Evolutionary conservation across 441 rosid genomes (phyloP).

Genomic region (Daphne laureola): DNA sequence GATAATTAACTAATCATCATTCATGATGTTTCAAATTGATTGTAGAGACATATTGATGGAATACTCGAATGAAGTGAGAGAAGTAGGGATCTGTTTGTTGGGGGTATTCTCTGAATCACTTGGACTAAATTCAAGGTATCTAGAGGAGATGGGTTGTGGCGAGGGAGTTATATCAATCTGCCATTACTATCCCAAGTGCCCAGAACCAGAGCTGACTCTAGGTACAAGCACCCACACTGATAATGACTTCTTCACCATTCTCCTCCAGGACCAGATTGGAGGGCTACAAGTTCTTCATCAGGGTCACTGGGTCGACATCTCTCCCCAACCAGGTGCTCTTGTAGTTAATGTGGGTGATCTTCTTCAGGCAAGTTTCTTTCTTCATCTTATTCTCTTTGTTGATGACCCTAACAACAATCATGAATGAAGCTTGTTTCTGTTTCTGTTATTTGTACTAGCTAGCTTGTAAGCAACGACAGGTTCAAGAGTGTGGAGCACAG

Average conservation of each 20-base stretch:
- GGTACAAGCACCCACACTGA: conserved; percentile 43
- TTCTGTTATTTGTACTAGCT: neutral
- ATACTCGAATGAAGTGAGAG: conserved; percentile 28
- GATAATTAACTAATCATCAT: too few species aligned
- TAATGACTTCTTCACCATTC: conserved; percentile 41
- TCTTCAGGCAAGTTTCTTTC: conserved; percentile 32
- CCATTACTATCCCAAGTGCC: conserved; percentile 50
- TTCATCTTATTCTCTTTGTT: neutral
- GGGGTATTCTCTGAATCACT: conserved; percentile 51
- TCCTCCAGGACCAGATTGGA: conserved; percentile 53
- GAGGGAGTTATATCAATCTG: conserved; percentile 25
- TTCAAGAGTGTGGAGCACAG: conserved; percentile 50
- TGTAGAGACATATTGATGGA: conserved; percentile 37
- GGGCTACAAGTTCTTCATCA: conserved; percentile 51
- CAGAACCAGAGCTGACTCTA: conserved; percentile 45
- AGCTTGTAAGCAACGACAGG: conserved; percentile 48
- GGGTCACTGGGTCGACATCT: conserved; percentile 45
- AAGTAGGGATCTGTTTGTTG: conserved; percentile 25
- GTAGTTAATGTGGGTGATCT: conserved; percentile 47
- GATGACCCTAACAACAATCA: too few species aligned
- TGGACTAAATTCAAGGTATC: conserved; percentile 34
- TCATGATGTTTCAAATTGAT: too few species aligned
- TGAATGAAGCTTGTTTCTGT: too few species aligned
- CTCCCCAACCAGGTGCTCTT: conserved; percentile 35
- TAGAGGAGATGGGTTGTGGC: conserved; percentile 35